phyloP scores from a whole-genome alignment of 805 yeast species.

The Wickerhamiella cacticola region DNA sequence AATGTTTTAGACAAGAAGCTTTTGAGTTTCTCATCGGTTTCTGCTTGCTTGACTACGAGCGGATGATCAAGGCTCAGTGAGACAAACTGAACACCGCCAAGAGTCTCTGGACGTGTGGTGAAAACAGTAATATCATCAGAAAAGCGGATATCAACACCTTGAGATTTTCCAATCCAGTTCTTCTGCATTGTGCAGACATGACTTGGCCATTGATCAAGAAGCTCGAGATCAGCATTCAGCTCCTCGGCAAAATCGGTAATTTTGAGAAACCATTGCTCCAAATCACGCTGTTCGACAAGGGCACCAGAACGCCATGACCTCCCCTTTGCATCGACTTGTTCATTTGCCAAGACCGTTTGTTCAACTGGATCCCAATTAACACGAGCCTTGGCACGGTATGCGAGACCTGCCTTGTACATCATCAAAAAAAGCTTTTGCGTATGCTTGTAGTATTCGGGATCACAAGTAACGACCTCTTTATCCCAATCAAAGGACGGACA shows the following conservation, averaged over 20 bases:
- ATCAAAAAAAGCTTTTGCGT: constrained; percentile 77
- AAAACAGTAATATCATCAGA: constrained; percentile 39
- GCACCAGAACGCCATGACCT: constrained; percentile 97
- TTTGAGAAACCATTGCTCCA: constrained; percentile 90
- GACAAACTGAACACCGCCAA: constrained; percentile 68
- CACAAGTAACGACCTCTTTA: constrained; percentile 73
- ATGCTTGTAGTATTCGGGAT: constrained; percentile 81
- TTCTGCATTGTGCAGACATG: constrained; percentile 82
- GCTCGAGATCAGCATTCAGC: constrained; percentile 50
- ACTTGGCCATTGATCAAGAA: constrained; percentile 68
- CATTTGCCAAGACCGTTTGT: constrained; percentile 87
- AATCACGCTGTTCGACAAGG: constrained; percentile 62
- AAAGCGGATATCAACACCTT: constrained; percentile 63
- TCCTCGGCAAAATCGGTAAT: constrained; percentile 71
- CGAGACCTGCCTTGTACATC: constrained; percentile 62
- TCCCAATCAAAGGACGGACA: constrained; percentile 90
- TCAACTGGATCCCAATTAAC: constrained; percentile 98
- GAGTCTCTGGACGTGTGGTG: constrained; percentile 86
- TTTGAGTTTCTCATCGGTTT: constrained; percentile 32
- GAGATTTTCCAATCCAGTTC: constrained; percentile 87
- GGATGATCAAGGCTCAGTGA: constrained; percentile 70
- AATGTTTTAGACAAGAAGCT: constrained; percentile 32
- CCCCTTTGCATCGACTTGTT: constrained; percentile 87
- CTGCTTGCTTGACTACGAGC: constrained; percentile 34
- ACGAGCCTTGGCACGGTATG: constrained; percentile 74